These are phyloP conservation scores for Scheffersomyces amazonensis DNA, from an alignment of 805 yeast species.

Conservation along the genomic window DNA sequence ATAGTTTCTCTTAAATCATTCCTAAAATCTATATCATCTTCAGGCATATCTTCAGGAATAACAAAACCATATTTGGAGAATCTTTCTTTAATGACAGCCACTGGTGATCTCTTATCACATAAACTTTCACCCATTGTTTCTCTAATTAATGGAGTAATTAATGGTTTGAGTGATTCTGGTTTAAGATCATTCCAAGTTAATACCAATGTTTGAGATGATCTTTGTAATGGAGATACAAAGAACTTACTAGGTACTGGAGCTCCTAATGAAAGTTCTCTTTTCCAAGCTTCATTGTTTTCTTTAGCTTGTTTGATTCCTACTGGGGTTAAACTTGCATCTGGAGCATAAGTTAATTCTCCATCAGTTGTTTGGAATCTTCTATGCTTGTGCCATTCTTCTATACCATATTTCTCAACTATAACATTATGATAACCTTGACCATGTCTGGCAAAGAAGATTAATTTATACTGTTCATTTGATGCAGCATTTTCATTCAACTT, in stretches of 20 bases:
- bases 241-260: slow-evolving; percentile 56
- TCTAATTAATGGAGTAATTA: slow-evolving; percentile 44
- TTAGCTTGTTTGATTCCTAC: slow-evolving; percentile 56
- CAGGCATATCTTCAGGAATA: slow-evolving; percentile 43
- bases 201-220: slow-evolving; percentile 57
- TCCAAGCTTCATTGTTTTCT: slow-evolving; percentile 44
- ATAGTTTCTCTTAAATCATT: slow-evolving; percentile 44
- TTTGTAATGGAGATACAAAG: slow-evolving; percentile 61
- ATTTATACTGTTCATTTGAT: slow-evolving; percentile 41
- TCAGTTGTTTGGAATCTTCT: slow-evolving; percentile 54
- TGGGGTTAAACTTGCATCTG: slow-evolving; percentile 58
- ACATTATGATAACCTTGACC: slow-evolving; percentile 70
- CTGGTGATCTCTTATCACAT: slow-evolving; percentile 56
- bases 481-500: slow-evolving; percentile 32
- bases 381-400: slow-evolving; percentile 53
- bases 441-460: slow-evolving; percentile 59
- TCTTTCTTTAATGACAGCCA: slow-evolving; percentile 34
- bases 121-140: slow-evolving; percentile 61
- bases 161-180: slow-evolving; percentile 21
- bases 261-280: slow-evolving; percentile 39
- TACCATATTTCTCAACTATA: slow-evolving; percentile 53
- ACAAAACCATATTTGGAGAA: slow-evolving; percentile 34
- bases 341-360: slow-evolving; percentile 55
- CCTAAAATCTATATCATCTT: slow-evolving; percentile 47
- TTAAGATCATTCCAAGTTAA: slow-evolving; percentile 48